phyloP scores from a whole-genome alignment of 108 stramenopile genomes.

The Cyclotella distinguenda region DNA sequence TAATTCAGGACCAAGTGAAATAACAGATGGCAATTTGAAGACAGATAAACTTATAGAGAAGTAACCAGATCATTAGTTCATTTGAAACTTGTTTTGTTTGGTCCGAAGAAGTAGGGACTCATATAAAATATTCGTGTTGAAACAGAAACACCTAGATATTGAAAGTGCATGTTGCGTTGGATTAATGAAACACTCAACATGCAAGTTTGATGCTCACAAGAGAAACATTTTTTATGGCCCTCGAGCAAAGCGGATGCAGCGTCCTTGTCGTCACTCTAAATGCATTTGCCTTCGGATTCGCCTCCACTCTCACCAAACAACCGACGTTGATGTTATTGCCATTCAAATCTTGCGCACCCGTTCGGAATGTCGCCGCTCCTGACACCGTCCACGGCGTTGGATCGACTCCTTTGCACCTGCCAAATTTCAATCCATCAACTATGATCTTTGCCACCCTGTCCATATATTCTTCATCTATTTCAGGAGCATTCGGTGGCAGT shows the following conservation, averaged over 20 bases:
- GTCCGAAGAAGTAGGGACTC: no score
- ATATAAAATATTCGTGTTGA: no score
- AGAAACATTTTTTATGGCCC: constrained; percentile 87
- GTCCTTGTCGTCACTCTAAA: constrained; percentile 89
- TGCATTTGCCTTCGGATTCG: constrained; percentile 87
- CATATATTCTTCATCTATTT: constrained; percentile 86
- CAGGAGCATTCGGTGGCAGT: constrained; percentile 70
- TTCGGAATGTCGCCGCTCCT: constrained; percentile 85
- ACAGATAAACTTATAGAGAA: no score
- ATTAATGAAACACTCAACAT: no score
- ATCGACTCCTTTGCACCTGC: constrained; percentile 80
- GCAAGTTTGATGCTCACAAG: constrained; percentile 87
- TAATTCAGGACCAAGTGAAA: no score
- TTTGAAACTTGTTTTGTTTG: no score
- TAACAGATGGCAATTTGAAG: no score
- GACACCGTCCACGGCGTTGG: constrained; percentile 90
- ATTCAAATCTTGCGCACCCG: constrained; percentile 83
- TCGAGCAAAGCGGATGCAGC: constrained; percentile 87
- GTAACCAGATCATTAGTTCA: no score
- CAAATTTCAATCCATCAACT: constrained; percentile 86
- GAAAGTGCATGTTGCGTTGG: no score
- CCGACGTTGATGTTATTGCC: constrained; percentile 91
- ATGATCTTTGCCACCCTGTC: constrained; percentile 75
- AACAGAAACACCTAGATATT: no score
- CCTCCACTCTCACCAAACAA: constrained; percentile 86